Base-by-base conservation (phyloP, 805 yeast species). In the Teunomyces barrocoloradensis region DNA sequence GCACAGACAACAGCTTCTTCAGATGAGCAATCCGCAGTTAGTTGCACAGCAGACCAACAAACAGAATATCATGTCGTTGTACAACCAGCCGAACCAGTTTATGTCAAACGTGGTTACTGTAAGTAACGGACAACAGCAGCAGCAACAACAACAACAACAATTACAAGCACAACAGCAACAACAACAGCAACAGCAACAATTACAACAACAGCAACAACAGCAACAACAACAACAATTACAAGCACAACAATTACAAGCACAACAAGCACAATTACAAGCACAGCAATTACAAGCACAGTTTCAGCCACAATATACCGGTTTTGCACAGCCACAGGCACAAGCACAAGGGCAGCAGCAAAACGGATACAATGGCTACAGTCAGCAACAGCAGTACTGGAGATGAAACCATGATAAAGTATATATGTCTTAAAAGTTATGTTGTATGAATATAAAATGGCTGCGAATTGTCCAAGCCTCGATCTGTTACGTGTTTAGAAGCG, bases 41-140 rank as follows among this genome's bases (percentile, higher is more conserved):
- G 47, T 52, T 20, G 53, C 60, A 1, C 64, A 53, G 52, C 73
- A 47, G 57, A 65, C 56, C 3, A 68, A 61, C 38, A 73, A 73
- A 47, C 73, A 66, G 51, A 64, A 57, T 43, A 71, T 73, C 10
- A 38, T 73, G 59, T 68, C 75, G 3, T 59, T 76, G 50, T 77
- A 75, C 52, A 66, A 58, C 59, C 78, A 66, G 60, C 73, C 75
- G 3, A 61, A 57, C 32, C 53, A 47, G 33, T 56, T 53, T 41
- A 46, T 62, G 7, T 55, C 73, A 4, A 60, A 60, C 38, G 67
- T 61, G n/a, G 65, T 61, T 2, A 58, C 50, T 5, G 59, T 49
- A 18, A 42, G 57, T 46, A 47, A 51, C 50, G 25, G 48, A 33
- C 42, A 50, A 34, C 39, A 40, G 23, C 53, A 37, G 38, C 43